Evolutionary conservation across 75 land plant genomes (phyloP), one percentile per base, ranked within the genome.

Genomic region (Isoetes taiwanensis): DNA sequence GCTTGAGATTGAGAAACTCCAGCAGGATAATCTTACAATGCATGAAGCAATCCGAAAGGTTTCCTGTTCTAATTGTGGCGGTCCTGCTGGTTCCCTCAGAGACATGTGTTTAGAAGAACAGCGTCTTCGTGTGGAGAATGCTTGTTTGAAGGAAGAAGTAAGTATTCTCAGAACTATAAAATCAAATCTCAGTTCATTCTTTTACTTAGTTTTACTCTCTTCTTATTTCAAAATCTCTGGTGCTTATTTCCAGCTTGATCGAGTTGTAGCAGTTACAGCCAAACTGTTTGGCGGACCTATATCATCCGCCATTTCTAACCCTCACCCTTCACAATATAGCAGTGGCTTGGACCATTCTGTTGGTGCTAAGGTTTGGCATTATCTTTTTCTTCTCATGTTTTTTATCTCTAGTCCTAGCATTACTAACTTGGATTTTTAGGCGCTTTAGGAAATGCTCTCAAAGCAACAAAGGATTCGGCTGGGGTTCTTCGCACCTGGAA

Each of bases 31-130:
- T 46, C 25, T 46, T 8, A 46, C 50, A 4, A 46, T 46, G 50
- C 50, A n/a, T 8, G n/a, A 46, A n/a, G 50, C 50, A 19, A 46
- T 46, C 50, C 16, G 25, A 23, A 46, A 46, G 8, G 50, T 23
- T 5, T 46, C 50, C 25, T 46, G 50, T 46, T 23, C 50, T 3
- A 46, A n/a, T 23, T 46, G 50, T n/a, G 50, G 50, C 4, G 50
- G 50, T n/a, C 50, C 50, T 5, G 50, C 50, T 8, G n/a, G n/a
- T n/a, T 19, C 50, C 8, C 16, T 46, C n/a, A 23, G 50, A 6
- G 50, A 46, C 25, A 46, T 46, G 50, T 46, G 21, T n/a, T 46
- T 6, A 19, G 50, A 46, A 6, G 50, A 46, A n/a, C 50, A 46
- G 50, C n/a, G 5, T 19, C 23, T 46, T 5, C 50, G 50, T 19